Evolutionary conservation across 1,284 basidiomycete genomes (phyloP).

Genomic region (Neolentinus lepideus): DNA sequence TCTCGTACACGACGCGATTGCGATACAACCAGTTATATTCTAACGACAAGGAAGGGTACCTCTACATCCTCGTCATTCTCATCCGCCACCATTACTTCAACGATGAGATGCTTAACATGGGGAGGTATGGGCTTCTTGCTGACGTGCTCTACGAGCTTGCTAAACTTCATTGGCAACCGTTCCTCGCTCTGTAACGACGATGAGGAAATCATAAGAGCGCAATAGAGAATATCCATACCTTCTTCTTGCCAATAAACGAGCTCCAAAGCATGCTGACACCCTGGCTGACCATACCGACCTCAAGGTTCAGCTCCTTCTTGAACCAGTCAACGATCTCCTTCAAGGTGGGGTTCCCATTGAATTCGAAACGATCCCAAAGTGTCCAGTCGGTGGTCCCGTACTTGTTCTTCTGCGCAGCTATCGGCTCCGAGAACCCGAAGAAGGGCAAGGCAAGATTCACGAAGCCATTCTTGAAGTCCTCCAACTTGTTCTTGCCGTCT

Average conservation of each 20-base stretch:
- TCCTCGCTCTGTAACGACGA: conserved; percentile 64
- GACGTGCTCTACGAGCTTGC: conserved; percentile 86
- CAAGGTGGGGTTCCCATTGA: conserved; percentile 86
- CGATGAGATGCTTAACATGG: conserved; percentile 76
- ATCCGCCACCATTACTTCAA: conserved; percentile 93
- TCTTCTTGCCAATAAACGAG: conserved; percentile 86
- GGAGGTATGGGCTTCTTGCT: conserved; percentile 88
- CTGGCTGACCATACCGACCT: conserved; percentile 93
- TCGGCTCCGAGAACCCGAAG: conserved; percentile 99
- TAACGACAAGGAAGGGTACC: conserved; percentile 18
- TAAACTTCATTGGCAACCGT: conserved; percentile 84
- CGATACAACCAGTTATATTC: conserved; percentile 6
- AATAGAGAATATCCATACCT: conserved; percentile 40
- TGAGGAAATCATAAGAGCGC: conserved; percentile 5
- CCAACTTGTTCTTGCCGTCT: conserved; percentile 89
- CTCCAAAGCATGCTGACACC: conserved; percentile 99
- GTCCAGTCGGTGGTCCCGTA: conserved; percentile 92
- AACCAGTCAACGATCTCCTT: conserved; percentile 86
- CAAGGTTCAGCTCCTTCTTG: conserved; percentile 78
- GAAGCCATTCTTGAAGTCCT: conserved; percentile 98
- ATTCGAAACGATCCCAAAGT: conserved; percentile 96
- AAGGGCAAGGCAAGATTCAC: conserved; percentile 97
- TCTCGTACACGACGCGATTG: not conserved
- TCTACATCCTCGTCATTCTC: conserved; percentile 87
- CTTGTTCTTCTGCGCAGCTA: conserved; percentile 87